Evolutionary conservation across 805 yeast genomes (phyloP).

Genomic region (Saturnispora galanensis): DNA sequence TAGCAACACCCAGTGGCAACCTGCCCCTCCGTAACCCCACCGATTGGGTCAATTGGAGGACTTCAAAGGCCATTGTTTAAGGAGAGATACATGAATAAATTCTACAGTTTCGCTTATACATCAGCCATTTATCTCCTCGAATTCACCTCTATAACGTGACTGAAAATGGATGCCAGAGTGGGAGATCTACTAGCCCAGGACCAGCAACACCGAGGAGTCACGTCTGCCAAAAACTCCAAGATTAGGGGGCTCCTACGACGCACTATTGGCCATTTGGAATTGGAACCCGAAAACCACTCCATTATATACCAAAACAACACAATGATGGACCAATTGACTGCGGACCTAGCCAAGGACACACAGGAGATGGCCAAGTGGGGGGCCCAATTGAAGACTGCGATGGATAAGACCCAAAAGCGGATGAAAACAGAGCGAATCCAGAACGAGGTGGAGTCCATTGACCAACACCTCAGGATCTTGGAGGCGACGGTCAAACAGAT

Average conservation of each 20-base stretch:
- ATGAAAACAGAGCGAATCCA: conserved; percentile 28
- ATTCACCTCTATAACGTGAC: background rate
- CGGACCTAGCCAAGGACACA: conserved; percentile 13
- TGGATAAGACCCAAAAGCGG: conserved; percentile 9
- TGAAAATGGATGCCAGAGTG: conserved; percentile 1
- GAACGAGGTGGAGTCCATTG: conserved; percentile 55
- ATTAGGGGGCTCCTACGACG: conserved; percentile 6
- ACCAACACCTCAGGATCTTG: conserved; percentile 61
- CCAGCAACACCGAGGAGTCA: conserved; percentile 2
- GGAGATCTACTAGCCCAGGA: conserved; percentile 6
- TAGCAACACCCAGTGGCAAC: no score
- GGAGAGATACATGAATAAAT: no score
- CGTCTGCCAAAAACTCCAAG: conserved; percentile 3
- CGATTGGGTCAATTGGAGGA: no score
- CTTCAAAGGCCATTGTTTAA: no score
- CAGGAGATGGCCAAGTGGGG: conserved; percentile 12
- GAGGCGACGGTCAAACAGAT: conserved; percentile 41
- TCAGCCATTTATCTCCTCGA: background rate
- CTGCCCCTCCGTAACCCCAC: no score
- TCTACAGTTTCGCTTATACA: background rate
- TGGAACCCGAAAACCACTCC: conserved; percentile 5
- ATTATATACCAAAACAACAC: conserved; percentile 22
- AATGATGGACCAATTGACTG: conserved; percentile 18
- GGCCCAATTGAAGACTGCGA: conserved; percentile 1
- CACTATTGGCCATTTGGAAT: conserved; percentile 5